Conservation (phyloP, 371 early-diverging fungal genomes). For the Mortierella sp. region DNA sequence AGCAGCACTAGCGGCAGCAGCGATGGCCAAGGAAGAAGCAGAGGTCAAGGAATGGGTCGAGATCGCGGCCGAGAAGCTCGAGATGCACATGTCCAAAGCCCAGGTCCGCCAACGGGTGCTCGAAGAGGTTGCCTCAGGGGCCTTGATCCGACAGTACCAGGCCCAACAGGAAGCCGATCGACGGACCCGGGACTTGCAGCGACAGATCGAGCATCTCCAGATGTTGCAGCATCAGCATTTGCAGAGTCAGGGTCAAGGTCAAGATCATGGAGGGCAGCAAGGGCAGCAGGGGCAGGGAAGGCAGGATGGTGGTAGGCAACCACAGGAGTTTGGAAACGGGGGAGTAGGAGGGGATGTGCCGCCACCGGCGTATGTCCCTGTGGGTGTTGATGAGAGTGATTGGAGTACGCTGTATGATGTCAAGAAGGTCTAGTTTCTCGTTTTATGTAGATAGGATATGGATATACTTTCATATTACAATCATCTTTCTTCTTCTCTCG, state of each 20-base stretch:
- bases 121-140: slow-evolving; percentile 36
- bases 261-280: too few relatives aligned
- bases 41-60: slow-evolving; percentile 50
- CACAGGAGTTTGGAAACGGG: too few relatives aligned
- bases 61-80: slow-evolving; percentile 35
- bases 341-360: slow-evolving; percentile 11
- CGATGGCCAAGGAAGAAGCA: slow-evolving; percentile 28
- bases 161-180: slow-evolving; percentile 28
- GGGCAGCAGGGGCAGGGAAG: not conserved
- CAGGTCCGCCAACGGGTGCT: slow-evolving; percentile 35
- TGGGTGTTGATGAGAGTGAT: slow-evolving; percentile 3
- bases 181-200: slow-evolving; percentile 25
- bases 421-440: not conserved
- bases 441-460: too few relatives aligned
- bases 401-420: slow-evolving; percentile 2
- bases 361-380: slow-evolving; percentile 28
- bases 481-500: not conserved
- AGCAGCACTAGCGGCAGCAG: not conserved
- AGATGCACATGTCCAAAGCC: slow-evolving; percentile 29
- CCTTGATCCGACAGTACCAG: slow-evolving; percentile 29
- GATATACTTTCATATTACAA: not conserved
- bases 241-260: too few relatives aligned
- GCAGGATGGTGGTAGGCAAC: not conserved
- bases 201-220: slow-evolving; percentile 28
- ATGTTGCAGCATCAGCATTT: slow-evolving; percentile 27